A percentile compares a stretch with the other conserved stretches of the same genome.
Evolutionary conservation across 2,329 filamentous ascomycete species (phyloP).

Genomic region (Trichoderma aggressivum): DNA sequence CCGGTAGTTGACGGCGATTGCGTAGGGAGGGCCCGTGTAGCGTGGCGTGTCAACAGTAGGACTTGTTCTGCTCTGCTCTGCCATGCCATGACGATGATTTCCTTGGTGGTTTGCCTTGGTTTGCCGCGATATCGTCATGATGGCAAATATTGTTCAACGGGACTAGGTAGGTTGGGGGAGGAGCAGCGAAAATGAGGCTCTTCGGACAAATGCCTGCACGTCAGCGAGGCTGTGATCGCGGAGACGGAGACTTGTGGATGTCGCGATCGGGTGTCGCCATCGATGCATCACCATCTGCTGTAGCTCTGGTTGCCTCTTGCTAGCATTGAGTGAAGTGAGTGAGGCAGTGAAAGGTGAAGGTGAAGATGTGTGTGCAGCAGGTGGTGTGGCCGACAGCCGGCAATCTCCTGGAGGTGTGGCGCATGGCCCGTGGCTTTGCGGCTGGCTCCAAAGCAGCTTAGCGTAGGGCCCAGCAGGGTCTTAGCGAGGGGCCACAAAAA

Average conservation of each 20-base stretch:
- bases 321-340: background rate
- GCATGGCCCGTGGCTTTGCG: slow-evolving; percentile 2
- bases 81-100: background rate
- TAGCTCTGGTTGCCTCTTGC: slow-evolving; percentile 9
- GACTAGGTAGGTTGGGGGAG: background rate
- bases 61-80: background rate
- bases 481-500: slow-evolving; percentile 15
- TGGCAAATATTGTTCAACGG: background rate
- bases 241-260: background rate
- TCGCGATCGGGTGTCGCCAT: slow-evolving; percentile 7
- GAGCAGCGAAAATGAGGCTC: background rate
- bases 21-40: background rate
- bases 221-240: slow-evolving; percentile 7
- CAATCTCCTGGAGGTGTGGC: slow-evolving; percentile 12
- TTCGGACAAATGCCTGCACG: slow-evolving; percentile 6
- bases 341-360: background rate
- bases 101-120: background rate
- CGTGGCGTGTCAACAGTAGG: too few relatives aligned
- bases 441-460: background rate
- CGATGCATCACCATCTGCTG: background rate
- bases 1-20: slow-evolving; percentile 5
- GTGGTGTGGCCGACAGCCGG: background rate
- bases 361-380: background rate
- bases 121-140: slow-evolving; percentile 11
- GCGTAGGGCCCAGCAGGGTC: background rate